Evolutionary conservation across 192 early-diverging fungal genomes (phyloP).

Genomic region (Rhizophagus prolifer): DNA sequence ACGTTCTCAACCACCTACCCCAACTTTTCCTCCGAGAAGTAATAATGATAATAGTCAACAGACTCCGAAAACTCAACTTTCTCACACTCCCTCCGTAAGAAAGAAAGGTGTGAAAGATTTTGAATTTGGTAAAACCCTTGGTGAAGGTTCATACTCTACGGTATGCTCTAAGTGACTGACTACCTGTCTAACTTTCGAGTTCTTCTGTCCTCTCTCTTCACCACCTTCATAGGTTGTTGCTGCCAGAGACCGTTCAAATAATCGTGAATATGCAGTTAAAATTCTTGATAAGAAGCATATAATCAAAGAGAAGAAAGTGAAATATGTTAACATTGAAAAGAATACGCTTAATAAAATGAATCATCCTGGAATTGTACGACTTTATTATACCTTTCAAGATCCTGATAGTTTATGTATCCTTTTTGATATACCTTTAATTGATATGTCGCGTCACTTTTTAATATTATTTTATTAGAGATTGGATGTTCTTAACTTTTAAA

Average conservation of each 20-base stretch:
- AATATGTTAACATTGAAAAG: slow-evolving; percentile 95
- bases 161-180: slow-evolving; percentile 38
- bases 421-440: neutral
- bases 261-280: slow-evolving; percentile 83
- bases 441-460: neutral
- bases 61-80: neutral
- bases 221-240: slow-evolving; percentile 56
- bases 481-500: neutral
- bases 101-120: slow-evolving; percentile 83
- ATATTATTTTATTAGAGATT: slow-evolving; percentile 3
- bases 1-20: neutral
- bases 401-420: slow-evolving; percentile 72
- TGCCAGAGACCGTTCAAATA: slow-evolving; percentile 71
- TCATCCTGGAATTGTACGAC: slow-evolving; percentile 88
- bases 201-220: neutral
- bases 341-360: slow-evolving; percentile 80
- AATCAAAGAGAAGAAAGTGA: slow-evolving; percentile 93
- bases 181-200: too few species aligned
- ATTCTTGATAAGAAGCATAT: slow-evolving; percentile 86
- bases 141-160: slow-evolving; percentile 96
- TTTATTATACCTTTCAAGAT: slow-evolving; percentile 98
- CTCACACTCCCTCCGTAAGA: slow-evolving; percentile 37
- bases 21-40: too few species aligned
- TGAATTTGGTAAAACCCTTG: slow-evolving; percentile 77
- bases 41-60: neutral